Percentiles rank a stretch among this genome's conserved stretches.
Evolutionary conservation across 495 filamentous ascomycete genomes (phyloP).

Genomic region (Podospora appendiculata): DNA sequence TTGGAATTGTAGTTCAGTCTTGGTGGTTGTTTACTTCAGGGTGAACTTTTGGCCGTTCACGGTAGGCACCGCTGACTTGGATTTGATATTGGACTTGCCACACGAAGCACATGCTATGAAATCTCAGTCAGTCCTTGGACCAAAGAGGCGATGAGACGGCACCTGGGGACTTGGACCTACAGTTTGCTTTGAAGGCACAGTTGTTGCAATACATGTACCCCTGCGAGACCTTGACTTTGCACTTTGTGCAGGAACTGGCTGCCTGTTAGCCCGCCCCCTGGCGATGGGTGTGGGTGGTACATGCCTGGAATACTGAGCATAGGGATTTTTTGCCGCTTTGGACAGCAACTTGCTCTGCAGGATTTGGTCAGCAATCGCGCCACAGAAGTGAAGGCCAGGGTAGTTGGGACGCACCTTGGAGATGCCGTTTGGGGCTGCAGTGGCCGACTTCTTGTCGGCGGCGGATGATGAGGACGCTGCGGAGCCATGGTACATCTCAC

Average conservation of each 20-base stretch:
- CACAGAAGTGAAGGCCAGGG: not conserved
- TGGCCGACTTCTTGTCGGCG: slow-evolving; percentile 38
- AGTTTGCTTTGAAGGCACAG: slow-evolving; percentile 59
- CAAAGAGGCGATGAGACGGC: not conserved
- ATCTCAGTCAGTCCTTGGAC: not conserved
- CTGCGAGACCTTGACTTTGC: slow-evolving; percentile 59
- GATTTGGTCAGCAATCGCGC: slow-evolving; percentile 18
- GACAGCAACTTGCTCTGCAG: slow-evolving; percentile 59
- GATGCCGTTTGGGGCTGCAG: slow-evolving; percentile 47
- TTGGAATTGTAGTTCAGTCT: too few species aligned
- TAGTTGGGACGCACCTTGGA: slow-evolving; percentile 35
- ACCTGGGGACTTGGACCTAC: slow-evolving; percentile 27
- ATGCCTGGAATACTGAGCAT: slow-evolving; percentile 50
- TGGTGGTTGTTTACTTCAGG: not conserved
- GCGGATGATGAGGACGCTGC: slow-evolving; percentile 32
- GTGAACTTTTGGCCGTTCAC: not conserved
- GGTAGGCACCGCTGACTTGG: not conserved
- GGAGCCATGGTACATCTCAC: slow-evolving; percentile 65
- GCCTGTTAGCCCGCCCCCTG: not conserved
- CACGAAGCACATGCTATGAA: not conserved
- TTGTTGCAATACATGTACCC: slow-evolving; percentile 56
- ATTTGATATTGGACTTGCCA: not conserved
- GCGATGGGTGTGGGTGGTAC: not conserved
- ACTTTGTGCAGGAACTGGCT: slow-evolving; percentile 43
- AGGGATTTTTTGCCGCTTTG: slow-evolving; percentile 61